phyloP scores from a whole-genome alignment of 2,329 filamentous ascomycete genomes.

The Alternaria solani region DNA sequence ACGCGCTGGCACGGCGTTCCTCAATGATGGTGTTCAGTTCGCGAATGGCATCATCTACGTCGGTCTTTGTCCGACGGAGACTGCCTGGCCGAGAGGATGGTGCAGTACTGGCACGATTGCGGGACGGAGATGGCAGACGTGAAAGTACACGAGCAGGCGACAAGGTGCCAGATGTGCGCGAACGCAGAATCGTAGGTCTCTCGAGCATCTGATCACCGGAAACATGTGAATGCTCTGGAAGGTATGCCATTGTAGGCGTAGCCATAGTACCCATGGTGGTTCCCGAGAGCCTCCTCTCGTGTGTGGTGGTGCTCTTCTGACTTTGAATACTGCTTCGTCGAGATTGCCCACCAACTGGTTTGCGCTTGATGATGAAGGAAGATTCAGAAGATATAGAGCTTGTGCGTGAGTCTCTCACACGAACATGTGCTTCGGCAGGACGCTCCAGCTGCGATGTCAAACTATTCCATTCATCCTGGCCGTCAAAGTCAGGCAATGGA shows the following conservation, averaged over 20 bases:
- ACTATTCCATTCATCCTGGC: slow-evolving; percentile 36
- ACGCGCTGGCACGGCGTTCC: slow-evolving; percentile 53
- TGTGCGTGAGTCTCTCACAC: slow-evolving; percentile 40
- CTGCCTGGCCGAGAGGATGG: slow-evolving; percentile 46
- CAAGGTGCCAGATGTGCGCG: slow-evolving; percentile 35
- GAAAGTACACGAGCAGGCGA: slow-evolving; percentile 39
- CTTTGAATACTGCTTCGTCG: slow-evolving; percentile 43
- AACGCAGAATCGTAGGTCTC: slow-evolving; percentile 34
- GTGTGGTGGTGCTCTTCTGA: slow-evolving; percentile 27
- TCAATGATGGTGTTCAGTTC: slow-evolving; percentile 61
- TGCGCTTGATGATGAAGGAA: slow-evolving; percentile 44
- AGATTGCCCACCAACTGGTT: slow-evolving; percentile 43
- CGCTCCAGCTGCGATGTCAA: slow-evolving; percentile 38
- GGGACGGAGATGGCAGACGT: slow-evolving; percentile 45
- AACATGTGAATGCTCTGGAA: slow-evolving; percentile 36
- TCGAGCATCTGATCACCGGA: slow-evolving; percentile 29
- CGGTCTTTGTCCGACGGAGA: slow-evolving; percentile 48
- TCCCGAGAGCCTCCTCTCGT: slow-evolving; percentile 32
- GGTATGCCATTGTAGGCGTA: slow-evolving; percentile 35
- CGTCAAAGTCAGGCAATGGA: slow-evolving; percentile 50
- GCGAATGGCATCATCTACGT: slow-evolving; percentile 56
- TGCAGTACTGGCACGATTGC: slow-evolving; percentile 47
- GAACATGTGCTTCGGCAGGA: slow-evolving; percentile 46
- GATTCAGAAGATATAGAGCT: slow-evolving; percentile 38
- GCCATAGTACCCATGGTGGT: slow-evolving; percentile 33